These are phyloP conservation scores for Kwoniella europaea DNA, from an alignment of 768 basidiomycete genomes.

Conservation along the genomic window DNA sequence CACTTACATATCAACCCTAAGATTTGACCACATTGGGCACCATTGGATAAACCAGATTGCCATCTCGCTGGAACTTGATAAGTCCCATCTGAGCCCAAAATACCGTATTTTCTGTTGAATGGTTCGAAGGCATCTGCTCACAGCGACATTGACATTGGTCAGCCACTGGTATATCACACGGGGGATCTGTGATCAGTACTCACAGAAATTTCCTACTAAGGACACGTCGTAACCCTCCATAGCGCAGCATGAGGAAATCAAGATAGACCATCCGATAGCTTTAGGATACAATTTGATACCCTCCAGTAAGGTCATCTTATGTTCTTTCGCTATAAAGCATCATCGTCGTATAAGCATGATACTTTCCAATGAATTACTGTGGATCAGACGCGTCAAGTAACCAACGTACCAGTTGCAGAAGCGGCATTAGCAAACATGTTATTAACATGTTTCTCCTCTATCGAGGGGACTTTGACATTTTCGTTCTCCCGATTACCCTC, in stretches of 20 bases:
- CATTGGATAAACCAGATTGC: conserved; percentile 60
- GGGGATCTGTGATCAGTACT: conserved; percentile 8
- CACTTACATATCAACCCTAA: conserved; percentile 53
- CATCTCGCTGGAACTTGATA: conserved; percentile 59
- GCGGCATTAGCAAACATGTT: conserved; percentile 41
- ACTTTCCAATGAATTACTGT: neutral
- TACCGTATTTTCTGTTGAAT: conserved; percentile 54
- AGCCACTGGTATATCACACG: too few relatives aligned
- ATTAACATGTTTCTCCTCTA: conserved; percentile 23
- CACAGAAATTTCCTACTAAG: conserved; percentile 45
- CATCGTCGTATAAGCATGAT: neutral
- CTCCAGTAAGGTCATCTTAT: conserved; percentile 54
- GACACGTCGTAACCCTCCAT: conserved; percentile 57
- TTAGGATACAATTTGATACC: conserved; percentile 58
- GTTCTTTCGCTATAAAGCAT: conserved; percentile 46
- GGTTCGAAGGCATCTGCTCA: conserved; percentile 47
- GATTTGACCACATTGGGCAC: conserved; percentile 58
- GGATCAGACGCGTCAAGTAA: neutral
- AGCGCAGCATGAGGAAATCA: conserved; percentile 44
- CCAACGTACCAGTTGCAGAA: conserved; percentile 30
- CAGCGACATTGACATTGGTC: too few relatives aligned
- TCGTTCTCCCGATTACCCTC: neutral
- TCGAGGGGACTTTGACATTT: conserved; percentile 2
- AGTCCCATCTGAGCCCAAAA: conserved; percentile 40
- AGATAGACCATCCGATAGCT: conserved; percentile 56